These are phyloP conservation scores for Zasmidium angulare DNA, from an alignment of 2,329 filamentous ascomycete genomes.

Conservation along the genomic window DNA sequence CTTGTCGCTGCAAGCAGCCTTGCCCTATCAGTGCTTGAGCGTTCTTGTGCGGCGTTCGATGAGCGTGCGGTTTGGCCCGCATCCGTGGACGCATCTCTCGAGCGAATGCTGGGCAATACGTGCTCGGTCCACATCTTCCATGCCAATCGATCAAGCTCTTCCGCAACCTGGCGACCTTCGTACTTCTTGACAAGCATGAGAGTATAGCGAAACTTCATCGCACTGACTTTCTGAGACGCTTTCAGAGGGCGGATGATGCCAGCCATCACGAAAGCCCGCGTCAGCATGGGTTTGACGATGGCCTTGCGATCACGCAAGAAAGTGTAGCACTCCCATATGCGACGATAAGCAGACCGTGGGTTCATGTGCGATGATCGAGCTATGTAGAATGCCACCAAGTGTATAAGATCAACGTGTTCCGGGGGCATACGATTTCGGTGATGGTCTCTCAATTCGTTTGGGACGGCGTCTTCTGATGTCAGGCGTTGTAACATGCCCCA, in stretches of 20 bases:
- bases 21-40: no score
- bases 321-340: slow-evolving; percentile 49
- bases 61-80: not conserved
- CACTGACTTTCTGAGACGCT: slow-evolving; percentile 35
- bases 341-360: slow-evolving; percentile 44
- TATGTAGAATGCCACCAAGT: slow-evolving; percentile 46
- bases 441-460: not conserved
- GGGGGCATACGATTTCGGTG: slow-evolving; percentile 25
- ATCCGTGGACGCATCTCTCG: not conserved
- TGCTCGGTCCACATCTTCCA: slow-evolving; percentile 15
- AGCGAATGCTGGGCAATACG: not conserved
- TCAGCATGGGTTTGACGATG: slow-evolving; percentile 44
- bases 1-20: no score
- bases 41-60: no score
- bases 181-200: slow-evolving; percentile 42
- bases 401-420: slow-evolving; percentile 44
- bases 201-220: slow-evolving; percentile 44
- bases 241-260: slow-evolving; percentile 48
- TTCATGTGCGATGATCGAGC: slow-evolving; percentile 39
- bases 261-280: slow-evolving; percentile 51
- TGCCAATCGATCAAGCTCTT: slow-evolving; percentile 31
- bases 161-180: slow-evolving; percentile 45
- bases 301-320: slow-evolving; percentile 45
- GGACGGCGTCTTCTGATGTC: slow-evolving; percentile 7
- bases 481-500: slow-evolving; percentile 7